These are phyloP conservation scores for Yamadazyma spencermartinsiae DNA, from an alignment of 1,139 yeast species.

Conservation along the genomic window DNA sequence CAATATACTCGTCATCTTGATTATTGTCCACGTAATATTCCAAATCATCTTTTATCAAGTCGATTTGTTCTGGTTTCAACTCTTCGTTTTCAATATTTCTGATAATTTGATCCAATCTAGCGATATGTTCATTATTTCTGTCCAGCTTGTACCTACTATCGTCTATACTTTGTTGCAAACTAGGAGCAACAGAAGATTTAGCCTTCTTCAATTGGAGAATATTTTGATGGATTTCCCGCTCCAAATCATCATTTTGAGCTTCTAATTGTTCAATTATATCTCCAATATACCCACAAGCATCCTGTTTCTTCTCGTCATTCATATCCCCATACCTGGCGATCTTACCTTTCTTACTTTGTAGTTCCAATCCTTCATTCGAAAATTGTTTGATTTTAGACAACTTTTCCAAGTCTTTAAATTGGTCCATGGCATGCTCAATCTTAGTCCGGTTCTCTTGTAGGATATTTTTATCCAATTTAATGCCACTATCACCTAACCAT, in stretches of 20 bases:
- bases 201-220: conserved; percentile 49
- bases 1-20: conserved; percentile 94
- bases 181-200: conserved; percentile 37
- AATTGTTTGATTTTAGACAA: conserved; percentile 95
- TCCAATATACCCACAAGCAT: conserved; percentile 70
- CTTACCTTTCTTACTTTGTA: conserved; percentile 47
- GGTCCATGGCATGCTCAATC: conserved; percentile 94
- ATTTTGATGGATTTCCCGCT: conserved; percentile 70
- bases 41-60: conserved; percentile 84
- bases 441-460: conserved; percentile 77
- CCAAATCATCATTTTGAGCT: conserved; percentile 77
- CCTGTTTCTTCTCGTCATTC: conserved; percentile 73
- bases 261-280: conserved; percentile 79
- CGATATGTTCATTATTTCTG: conserved; percentile 78
- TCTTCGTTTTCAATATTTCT: conserved; percentile 81
- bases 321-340: conserved; percentile 56
- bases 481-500: conserved; percentile 92
- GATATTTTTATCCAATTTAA: conserved; percentile 77
- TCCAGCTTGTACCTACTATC: conserved; percentile 66
- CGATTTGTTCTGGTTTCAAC: conserved; percentile 77
- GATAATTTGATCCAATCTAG: conserved; percentile 74
- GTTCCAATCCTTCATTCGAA: conserved; percentile 88
- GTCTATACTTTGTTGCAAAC: conserved; percentile 52
- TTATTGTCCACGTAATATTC: conserved; percentile 93
- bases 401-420: conserved; percentile 93